Percentiles rank a stretch among this genome's conserved stretches.
Conservation (phyloP, 208 protist species). For the Trypanosoma caninum region DNA sequence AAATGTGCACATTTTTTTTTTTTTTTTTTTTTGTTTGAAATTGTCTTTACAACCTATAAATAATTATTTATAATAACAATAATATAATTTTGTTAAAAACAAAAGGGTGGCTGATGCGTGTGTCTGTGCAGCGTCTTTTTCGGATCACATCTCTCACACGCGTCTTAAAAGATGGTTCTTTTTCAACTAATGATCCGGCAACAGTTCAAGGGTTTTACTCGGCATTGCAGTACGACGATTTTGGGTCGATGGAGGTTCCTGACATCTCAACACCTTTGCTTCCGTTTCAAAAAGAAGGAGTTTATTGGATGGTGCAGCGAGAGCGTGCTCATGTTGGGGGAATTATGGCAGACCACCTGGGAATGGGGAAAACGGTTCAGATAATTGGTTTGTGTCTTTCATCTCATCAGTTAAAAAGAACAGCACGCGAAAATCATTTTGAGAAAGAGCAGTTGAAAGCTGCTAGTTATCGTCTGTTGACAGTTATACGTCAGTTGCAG, state of each 20-base stretch:
- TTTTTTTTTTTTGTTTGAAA: constrained; percentile 11
- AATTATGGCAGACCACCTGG: constrained; percentile 91
- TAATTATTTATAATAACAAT: background rate
- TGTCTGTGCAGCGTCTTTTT: constrained; percentile 25
- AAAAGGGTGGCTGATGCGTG: constrained; percentile 21
- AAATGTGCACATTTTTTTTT: background rate
- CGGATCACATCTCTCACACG: constrained; percentile 14
- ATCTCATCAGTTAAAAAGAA: constrained; percentile 53
- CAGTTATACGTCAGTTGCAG: constrained; percentile 79
- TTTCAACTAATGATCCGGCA: constrained; percentile 42
- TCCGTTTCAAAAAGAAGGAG: constrained; percentile 89
- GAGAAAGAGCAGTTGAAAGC: constrained; percentile 31
- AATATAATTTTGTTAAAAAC: background rate
- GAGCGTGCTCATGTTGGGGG: constrained; percentile 76
- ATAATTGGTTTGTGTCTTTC: constrained; percentile 89
- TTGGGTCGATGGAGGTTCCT: constrained; percentile 61
- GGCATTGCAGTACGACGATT: constrained; percentile 67
- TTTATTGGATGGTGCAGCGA: constrained; percentile 87
- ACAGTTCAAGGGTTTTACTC: constrained; percentile 81
- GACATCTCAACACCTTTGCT: constrained; percentile 62
- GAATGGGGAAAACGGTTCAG: constrained; percentile 91
- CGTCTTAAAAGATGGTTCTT: constrained; percentile 38
- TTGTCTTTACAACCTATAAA: background rate
- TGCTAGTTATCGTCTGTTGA: constrained; percentile 60
- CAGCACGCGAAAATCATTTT: constrained; percentile 25